These are phyloP conservation scores for Orobanche coerulescens DNA, from an alignment of 257 asterid species.

Conservation along the genomic window DNA sequence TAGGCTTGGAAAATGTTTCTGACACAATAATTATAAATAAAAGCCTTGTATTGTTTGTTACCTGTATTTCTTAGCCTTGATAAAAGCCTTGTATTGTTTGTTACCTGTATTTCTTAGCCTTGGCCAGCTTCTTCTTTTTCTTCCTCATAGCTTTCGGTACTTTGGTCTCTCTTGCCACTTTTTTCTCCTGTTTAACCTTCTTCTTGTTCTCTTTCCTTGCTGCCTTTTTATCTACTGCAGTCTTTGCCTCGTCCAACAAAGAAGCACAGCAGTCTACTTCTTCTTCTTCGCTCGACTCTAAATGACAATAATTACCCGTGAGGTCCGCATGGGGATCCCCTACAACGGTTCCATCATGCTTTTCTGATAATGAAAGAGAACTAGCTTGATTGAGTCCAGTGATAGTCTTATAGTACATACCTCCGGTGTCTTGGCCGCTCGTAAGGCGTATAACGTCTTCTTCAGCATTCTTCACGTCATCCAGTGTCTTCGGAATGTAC, in stretches of 20 bases:
- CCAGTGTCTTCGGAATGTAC: constrained; percentile 78
- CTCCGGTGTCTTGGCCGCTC: constrained; percentile 70
- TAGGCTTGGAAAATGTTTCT: too few species aligned
- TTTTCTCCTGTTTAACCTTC: constrained; percentile 85
- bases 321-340: too few species aligned
- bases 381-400: constrained; percentile 81
- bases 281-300: too few species aligned
- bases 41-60: too few species aligned
- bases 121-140: constrained; percentile 80
- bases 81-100: too few species aligned
- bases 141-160: constrained; percentile 74
- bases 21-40: too few species aligned
- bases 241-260: constrained; percentile 29
- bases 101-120: constrained; percentile 78
- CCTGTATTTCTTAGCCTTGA: too few species aligned
- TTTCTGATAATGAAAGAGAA: too few species aligned
- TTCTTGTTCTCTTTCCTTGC: constrained; percentile 85
- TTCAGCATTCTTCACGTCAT: constrained; percentile 70
- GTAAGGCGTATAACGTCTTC: constrained; percentile 69
- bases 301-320: too few species aligned
- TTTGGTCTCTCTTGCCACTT: too few species aligned
- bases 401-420: constrained; percentile 75
- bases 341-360: too few species aligned
- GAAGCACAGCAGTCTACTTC: too few species aligned
- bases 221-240: constrained; percentile 47